phyloP scores from a whole-genome alignment of 345 rosid species.

The Syzygium oleosum region DNA sequence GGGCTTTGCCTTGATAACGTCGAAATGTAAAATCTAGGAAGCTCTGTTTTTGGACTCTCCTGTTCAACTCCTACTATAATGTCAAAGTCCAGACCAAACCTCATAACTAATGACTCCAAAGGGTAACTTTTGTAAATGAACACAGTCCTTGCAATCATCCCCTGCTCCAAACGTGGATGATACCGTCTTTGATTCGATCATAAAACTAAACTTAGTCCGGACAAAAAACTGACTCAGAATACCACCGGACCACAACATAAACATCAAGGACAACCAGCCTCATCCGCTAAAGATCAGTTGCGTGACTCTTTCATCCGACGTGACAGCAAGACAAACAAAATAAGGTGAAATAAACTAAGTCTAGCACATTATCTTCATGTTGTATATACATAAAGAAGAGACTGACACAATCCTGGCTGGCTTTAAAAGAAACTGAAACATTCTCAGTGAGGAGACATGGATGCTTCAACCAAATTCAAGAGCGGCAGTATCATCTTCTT shows the following conservation, averaged over 20 bases:
- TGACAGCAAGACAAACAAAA: background rate
- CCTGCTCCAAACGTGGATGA: background rate
- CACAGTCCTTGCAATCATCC: background rate
- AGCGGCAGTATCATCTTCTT: slow-evolving; percentile 1
- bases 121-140: too few species aligned
- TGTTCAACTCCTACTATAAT: background rate
- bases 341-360: background rate
- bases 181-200: background rate
- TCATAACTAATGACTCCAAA: background rate
- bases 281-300: background rate
- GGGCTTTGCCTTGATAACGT: background rate
- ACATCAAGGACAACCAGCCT: background rate
- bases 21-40: background rate
- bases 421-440: background rate
- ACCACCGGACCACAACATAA: background rate
- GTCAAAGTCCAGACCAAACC: background rate
- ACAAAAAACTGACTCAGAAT: background rate
- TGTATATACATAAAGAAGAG: background rate
- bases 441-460: background rate
- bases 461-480: background rate
- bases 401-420: background rate
- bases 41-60: background rate
- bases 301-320: background rate
- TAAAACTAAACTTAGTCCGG: background rate
- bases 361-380: background rate